These are phyloP conservation scores for Colletotrichum sp. DNA, from an alignment of 2,329 filamentous ascomycete species.

Conservation along the genomic window DNA sequence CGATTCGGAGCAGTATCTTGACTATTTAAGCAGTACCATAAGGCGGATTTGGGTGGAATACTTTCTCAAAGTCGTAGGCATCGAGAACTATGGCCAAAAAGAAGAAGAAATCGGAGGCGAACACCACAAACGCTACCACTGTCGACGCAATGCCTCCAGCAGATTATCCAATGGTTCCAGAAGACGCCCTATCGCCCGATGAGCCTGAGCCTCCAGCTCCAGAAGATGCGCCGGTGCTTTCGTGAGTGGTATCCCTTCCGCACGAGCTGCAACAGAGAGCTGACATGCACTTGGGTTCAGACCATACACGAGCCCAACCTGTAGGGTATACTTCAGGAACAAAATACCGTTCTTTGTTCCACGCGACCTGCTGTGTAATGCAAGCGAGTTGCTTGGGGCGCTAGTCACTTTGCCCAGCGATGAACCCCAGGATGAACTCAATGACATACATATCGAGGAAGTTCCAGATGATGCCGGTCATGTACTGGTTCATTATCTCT, in stretches of 20 bases:
- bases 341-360: neutral
- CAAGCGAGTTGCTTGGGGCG: too few species aligned
- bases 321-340: neutral
- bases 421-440: neutral
- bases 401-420: neutral
- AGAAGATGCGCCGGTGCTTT: neutral
- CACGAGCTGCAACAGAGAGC: neutral
- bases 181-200: too few species aligned
- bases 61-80: too few species aligned
- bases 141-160: neutral
- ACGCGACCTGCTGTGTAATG: neutral
- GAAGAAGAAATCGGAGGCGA: neutral
- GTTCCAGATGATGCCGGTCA: neutral
- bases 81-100: neutral
- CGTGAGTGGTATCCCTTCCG: neutral
- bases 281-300: neutral
- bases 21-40: too few species aligned
- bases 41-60: too few species aligned
- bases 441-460: neutral
- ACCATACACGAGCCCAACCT: neutral
- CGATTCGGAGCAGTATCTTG: too few species aligned
- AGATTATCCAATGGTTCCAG: neutral
- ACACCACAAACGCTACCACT: neutral
- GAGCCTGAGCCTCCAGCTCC: neutral
- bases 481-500: constrained; percentile 2